Conservation (phyloP, 805 yeast species). For the Kuraishia ogatae region DNA sequence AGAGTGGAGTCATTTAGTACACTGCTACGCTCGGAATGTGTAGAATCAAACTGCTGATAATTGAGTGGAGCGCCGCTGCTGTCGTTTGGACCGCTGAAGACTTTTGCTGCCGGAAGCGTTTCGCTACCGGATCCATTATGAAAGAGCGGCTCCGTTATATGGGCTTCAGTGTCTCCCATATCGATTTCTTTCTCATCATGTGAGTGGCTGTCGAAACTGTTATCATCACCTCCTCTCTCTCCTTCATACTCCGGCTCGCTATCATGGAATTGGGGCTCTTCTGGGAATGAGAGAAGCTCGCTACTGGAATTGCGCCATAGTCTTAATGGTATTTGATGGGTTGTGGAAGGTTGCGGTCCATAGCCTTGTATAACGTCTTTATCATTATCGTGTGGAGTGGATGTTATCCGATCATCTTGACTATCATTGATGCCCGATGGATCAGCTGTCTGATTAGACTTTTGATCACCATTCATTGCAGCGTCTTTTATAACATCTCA, state of each 20-base stretch:
- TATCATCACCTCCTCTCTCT: neutral
- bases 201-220: neutral
- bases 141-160: too few species aligned
- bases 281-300: slow-evolving; percentile 1
- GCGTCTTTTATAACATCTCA: too few species aligned
- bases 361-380: neutral
- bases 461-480: too few species aligned
- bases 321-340: neutral
- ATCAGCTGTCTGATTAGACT: too few species aligned
- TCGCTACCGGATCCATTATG: too few species aligned
- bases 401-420: too few species aligned
- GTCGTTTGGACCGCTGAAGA: too few species aligned
- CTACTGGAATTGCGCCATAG: neutral
- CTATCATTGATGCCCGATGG: too few species aligned
- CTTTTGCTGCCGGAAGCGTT: too few species aligned
- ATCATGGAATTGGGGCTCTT: neutral
- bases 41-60: neutral
- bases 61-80: neutral
- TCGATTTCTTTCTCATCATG: neutral
- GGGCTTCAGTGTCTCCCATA: too few species aligned
- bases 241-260: neutral
- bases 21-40: neutral
- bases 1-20: neutral
- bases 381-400: neutral
- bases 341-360: neutral